Conservation (phyloP, 1,139 yeast genomes). For the Lipomyces yarrowii region DNA sequence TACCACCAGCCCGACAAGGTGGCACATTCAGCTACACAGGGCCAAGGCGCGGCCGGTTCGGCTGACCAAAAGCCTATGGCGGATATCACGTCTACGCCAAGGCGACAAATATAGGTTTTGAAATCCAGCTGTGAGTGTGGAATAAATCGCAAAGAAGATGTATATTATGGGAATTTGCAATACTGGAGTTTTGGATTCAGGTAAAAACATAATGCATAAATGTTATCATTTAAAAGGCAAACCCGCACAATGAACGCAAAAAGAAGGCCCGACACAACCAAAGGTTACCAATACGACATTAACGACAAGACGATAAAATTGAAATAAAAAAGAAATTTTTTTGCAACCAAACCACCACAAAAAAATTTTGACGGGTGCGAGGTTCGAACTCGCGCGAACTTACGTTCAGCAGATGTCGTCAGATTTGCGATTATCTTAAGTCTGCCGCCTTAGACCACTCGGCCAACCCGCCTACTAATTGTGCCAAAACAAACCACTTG, state of each 20-base stretch:
- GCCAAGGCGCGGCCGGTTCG: background rate
- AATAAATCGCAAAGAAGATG: background rate
- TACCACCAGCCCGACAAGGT: constrained; percentile 34
- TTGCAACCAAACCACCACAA: no score
- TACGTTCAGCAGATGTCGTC: constrained; percentile 41
- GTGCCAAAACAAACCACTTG: background rate
- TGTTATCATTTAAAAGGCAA: background rate
- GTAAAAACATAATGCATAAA: background rate
- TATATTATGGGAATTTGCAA: background rate
- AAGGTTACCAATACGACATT: no score
- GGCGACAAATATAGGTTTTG: constrained; percentile 7
- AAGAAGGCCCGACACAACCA: no score
- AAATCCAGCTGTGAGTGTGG: background rate
- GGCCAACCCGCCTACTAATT: constrained; percentile 40
- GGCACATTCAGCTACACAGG: constrained; percentile 7
- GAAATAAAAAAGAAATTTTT: no score
- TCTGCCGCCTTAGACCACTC: constrained; percentile 46
- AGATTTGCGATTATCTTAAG: constrained; percentile 35
- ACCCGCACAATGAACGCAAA: no score
- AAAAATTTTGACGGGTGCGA: constrained; percentile 43
- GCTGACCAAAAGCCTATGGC: background rate
- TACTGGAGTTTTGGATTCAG: background rate
- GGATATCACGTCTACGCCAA: constrained; percentile 2
- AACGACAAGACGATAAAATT: no score
- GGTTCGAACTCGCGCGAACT: constrained; percentile 48